phyloP scores from a whole-genome alignment of 805 yeast species.

The Helenozyma rhizophorensis region DNA sequence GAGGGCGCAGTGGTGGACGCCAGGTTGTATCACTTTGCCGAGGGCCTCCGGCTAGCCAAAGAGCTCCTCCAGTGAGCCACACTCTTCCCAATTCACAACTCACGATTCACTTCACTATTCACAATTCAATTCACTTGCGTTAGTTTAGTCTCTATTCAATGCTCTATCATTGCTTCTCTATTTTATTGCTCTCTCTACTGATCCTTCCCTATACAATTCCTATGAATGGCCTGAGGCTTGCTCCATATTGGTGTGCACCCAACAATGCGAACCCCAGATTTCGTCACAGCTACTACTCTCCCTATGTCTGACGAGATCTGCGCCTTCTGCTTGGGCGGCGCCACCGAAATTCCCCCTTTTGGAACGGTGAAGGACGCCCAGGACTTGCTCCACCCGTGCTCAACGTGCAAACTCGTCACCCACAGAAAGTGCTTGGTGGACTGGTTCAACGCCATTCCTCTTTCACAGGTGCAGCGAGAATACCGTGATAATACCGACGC shows the following conservation, averaged over 20 bases:
- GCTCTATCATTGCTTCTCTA: too few relatives aligned
- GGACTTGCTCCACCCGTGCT: conserved; percentile 35
- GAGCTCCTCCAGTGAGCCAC: conserved; percentile 1
- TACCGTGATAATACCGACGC: not conserved
- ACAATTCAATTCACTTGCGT: too few relatives aligned
- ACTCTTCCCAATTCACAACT: too few relatives aligned
- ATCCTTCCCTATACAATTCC: too few relatives aligned
- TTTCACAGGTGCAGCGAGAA: conserved; percentile 11
- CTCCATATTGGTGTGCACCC: too few relatives aligned
- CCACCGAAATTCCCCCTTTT: conserved; percentile 36
- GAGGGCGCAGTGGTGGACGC: conserved; percentile 84
- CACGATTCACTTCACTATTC: too few relatives aligned
- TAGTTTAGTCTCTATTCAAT: too few relatives aligned
- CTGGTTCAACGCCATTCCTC: conserved; percentile 36
- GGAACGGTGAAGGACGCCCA: conserved; percentile 31
- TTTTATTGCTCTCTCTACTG: too few relatives aligned
- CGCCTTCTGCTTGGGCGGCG: conserved; percentile 38
- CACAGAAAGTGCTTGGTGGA: conserved; percentile 38
- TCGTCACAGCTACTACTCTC: not conserved
- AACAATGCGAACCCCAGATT: conserved; percentile 1
- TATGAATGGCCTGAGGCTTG: too few relatives aligned
- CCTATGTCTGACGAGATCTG: conserved; percentile 20
- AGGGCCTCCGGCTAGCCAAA: conserved; percentile 62
- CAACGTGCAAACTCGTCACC: conserved; percentile 31
- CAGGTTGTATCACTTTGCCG: conserved; percentile 79